phyloP scores from a whole-genome alignment of 805 yeast genomes.

The Kuraishia borneana region DNA sequence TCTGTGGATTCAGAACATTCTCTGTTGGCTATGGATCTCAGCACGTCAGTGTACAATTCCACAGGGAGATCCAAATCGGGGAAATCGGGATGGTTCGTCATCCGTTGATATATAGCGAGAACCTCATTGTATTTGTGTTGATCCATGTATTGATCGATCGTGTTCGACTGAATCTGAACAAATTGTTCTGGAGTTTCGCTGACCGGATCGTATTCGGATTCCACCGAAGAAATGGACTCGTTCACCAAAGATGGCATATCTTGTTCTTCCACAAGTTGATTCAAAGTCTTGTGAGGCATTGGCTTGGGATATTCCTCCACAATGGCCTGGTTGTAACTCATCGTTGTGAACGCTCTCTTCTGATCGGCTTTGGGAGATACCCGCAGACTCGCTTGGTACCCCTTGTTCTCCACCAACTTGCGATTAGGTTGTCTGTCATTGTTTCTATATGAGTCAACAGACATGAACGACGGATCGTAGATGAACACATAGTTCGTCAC shows the following conservation, averaged over 20 bases:
- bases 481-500: background rate
- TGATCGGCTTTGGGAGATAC: background rate
- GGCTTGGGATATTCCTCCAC: background rate
- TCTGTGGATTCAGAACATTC: slow-evolving; percentile 41
- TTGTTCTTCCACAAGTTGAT: background rate
- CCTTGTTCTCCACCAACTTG: background rate
- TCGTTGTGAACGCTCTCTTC: background rate
- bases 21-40: slow-evolving; percentile 43
- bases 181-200: slow-evolving; percentile 1
- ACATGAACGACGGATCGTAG: background rate
- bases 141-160: slow-evolving; percentile 13
- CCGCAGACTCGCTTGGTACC: background rate
- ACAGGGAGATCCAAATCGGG: no score
- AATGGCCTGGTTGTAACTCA: background rate
- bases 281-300: background rate
- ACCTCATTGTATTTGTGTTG: slow-evolving; percentile 20
- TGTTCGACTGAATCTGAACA: slow-evolving; percentile 8
- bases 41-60: slow-evolving; percentile 39
- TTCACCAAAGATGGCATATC: slow-evolving; percentile 3
- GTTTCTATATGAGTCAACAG: background rate
- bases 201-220: background rate
- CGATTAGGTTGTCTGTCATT: background rate
- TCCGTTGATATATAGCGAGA: slow-evolving; percentile 18
- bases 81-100: no score
- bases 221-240: slow-evolving; percentile 1